phyloP scores from a whole-genome alignment of 2,329 filamentous ascomycete species.

The Sporothrix pallida region DNA sequence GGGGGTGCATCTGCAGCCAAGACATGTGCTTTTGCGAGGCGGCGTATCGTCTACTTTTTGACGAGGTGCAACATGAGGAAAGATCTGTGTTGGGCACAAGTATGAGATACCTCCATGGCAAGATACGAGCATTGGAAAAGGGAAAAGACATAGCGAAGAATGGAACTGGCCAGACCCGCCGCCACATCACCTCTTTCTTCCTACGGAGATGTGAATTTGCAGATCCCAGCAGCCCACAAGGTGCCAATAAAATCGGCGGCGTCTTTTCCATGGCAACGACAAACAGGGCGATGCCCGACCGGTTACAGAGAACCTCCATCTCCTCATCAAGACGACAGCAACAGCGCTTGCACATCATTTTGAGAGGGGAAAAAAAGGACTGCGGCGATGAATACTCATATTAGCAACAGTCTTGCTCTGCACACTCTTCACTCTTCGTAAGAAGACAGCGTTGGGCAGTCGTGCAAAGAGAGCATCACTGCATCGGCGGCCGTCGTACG shows the following conservation, averaged over 20 bases:
- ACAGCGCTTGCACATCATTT: conserved; percentile 12
- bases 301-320: conserved; percentile 4
- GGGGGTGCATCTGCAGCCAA: conserved; percentile 14
- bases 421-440: not conserved
- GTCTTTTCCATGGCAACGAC: conserved; percentile 25
- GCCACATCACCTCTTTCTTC: conserved; percentile 11
- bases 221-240: conserved; percentile 15
- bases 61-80: not conserved
- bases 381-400: not conserved
- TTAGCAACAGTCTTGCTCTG: not conserved
- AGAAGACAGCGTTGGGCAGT: not conserved
- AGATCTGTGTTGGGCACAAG: not conserved
- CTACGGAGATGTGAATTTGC: conserved; percentile 11
- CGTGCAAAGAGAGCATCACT: conserved; percentile 1
- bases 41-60: not conserved
- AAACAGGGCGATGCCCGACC: not conserved
- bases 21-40: conserved; percentile 16
- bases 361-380: not conserved
- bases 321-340: not conserved
- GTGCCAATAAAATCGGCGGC: conserved; percentile 13
- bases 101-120: not conserved
- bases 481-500: conserved; percentile 7
- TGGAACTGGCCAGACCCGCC: not conserved
- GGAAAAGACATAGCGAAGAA: not conserved
- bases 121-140: not conserved